Base-by-base conservation (phyloP, 129 eudicot genomes). In the Cynara cardunculus region DNA sequence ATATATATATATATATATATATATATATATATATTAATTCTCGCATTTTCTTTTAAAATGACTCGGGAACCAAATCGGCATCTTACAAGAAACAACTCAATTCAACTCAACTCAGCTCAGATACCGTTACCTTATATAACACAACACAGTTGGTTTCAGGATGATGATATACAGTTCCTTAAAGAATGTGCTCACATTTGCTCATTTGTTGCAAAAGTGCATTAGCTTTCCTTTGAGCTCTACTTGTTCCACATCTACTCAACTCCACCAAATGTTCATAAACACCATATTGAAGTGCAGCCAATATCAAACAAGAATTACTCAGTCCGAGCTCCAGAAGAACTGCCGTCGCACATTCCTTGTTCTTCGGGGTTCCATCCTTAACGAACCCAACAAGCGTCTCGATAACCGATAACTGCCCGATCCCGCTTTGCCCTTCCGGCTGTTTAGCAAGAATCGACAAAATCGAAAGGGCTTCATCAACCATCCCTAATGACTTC, bases 181-280 rank as follows among this genome's bases (percentile, higher is more conserved):
- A 74, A 3, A 86, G 88, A 84, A 88, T 89, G 80, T 92, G 94
- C 82, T 92, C 92, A 64, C 85, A 88, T 81, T 89, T 90, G 85
- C 86, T 88, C 87, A 92, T 92, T 62, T 82, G 92, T 31, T 86
- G 90, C 92, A 92, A 67, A 70, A 89, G 88, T 1, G 91, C 85
- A 78, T 84, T 87, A n/a, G 97, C 97, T 83, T 92, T 92, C 81
- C 97, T 83, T 83, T 87, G 92, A 25, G 84, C 97, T 82, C 97
- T 90, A 68, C 76, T 81, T 19, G 97, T 92, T 26, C 94, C 97
- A 49, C 76, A 64, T 70, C 77, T 85, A 31, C 87, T 69, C 13
- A 92, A 72, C 80, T 92, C 94, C 32, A 85, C 75, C 25, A 89
- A 71, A 83, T 84, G 87, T 9, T 89, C 94, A 85, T 89, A 92